These are phyloP conservation scores for Podaxis sp. DNA, from an alignment of 768 basidiomycete species.

Conservation along the genomic window DNA sequence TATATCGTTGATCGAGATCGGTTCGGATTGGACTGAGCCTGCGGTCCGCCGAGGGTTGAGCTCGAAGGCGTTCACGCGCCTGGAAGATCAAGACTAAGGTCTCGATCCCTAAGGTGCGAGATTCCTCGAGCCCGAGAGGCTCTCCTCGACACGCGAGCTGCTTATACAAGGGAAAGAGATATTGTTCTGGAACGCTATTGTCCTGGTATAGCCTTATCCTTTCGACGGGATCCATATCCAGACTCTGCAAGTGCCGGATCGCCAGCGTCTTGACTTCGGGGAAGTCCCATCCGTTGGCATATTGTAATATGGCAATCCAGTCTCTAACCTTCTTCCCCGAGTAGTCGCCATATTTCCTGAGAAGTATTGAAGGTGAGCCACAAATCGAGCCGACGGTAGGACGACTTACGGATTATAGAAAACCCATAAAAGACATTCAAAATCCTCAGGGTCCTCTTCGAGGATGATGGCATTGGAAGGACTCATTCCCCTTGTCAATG, in stretches of 20 bases:
- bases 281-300: slow-evolving; percentile 61
- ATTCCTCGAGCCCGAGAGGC: slow-evolving; percentile 56
- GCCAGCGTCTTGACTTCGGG: slow-evolving; percentile 54
- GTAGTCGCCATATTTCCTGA: slow-evolving; percentile 58
- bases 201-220: slow-evolving; percentile 53
- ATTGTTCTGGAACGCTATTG: slow-evolving; percentile 43
- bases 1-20: background rate
- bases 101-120: slow-evolving; percentile 50
- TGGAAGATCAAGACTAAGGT: slow-evolving; percentile 46
- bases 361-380: slow-evolving; percentile 17
- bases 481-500: slow-evolving; percentile 27
- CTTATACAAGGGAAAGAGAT: slow-evolving; percentile 56
- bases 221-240: slow-evolving; percentile 18
- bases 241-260: slow-evolving; percentile 31
- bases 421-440: slow-evolving; percentile 57
- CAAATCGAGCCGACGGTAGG: background rate
- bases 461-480: slow-evolving; percentile 38
- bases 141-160: slow-evolving; percentile 50
- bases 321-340: slow-evolving; percentile 41
- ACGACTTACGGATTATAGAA: slow-evolving; percentile 60
- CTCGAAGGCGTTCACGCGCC: slow-evolving; percentile 22
- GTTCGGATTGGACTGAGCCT: background rate
- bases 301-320: slow-evolving; percentile 60
- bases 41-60: background rate
- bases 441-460: slow-evolving; percentile 44